A percentile compares a stretch with the other conserved stretches of the same genome.
Evolutionary conservation across 768 basidiomycete species (phyloP).

Genomic region (Myochromella boudieri): DNA sequence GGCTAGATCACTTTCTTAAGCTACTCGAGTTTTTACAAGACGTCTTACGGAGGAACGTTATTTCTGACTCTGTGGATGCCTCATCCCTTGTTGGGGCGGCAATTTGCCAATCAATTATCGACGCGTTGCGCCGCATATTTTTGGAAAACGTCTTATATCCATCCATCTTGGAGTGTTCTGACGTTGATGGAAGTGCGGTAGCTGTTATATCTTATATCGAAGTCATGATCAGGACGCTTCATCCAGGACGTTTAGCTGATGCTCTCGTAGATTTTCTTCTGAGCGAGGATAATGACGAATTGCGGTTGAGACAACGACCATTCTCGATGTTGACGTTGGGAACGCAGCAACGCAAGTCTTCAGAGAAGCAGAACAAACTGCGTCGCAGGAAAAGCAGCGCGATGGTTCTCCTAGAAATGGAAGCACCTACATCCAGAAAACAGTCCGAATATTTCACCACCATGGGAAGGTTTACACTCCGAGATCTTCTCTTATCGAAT

Average conservation of each 20-base stretch:
- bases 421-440: constrained; percentile 69
- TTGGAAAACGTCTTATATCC: constrained; percentile 93
- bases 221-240: constrained; percentile 76
- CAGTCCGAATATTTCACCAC: constrained; percentile 84
- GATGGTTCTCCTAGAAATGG: constrained; percentile 86
- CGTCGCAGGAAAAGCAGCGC: constrained; percentile 81
- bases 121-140: constrained; percentile 82
- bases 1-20: constrained; percentile 87
- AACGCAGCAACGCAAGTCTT: constrained; percentile 30
- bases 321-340: constrained; percentile 48
- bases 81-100: constrained; percentile 73
- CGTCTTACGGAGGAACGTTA: constrained; percentile 68
- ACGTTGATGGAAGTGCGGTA: constrained; percentile 90
- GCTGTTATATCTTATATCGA: constrained; percentile 97
- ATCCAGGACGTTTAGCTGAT: constrained; percentile 65
- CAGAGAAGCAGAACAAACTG: constrained; percentile 45
- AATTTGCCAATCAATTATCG: constrained; percentile 80
- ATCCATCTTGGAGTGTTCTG: constrained; percentile 90
- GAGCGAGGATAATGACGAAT: constrained; percentile 80
- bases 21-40: constrained; percentile 91
- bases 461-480: constrained; percentile 86
- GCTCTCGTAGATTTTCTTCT: constrained; percentile 78
- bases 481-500: constrained; percentile 83
- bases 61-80: constrained; percentile 50
- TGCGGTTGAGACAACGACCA: constrained; percentile 39